Conservation (phyloP, 2,329 filamentous ascomycete species). For the Aureobasidium melanogenum region DNA sequence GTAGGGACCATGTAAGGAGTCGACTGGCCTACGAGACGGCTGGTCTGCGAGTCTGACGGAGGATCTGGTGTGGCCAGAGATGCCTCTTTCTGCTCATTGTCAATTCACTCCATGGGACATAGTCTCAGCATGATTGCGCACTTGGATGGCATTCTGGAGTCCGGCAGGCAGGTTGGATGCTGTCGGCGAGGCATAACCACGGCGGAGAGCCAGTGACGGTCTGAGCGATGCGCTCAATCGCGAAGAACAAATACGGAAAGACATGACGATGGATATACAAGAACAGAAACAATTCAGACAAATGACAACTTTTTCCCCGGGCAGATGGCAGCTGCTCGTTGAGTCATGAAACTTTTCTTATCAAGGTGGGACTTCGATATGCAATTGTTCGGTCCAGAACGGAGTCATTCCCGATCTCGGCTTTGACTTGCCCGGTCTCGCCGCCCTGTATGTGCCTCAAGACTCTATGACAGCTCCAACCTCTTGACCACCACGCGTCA, state of each 20-base stretch:
- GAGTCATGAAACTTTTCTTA: slow-evolving; percentile 9
- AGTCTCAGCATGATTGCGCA: slow-evolving; percentile 16
- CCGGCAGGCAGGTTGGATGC: slow-evolving; percentile 34
- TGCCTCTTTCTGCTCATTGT: slow-evolving; percentile 35
- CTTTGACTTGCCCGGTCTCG: not conserved
- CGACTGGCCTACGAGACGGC: slow-evolving; percentile 64
- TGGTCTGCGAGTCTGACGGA: slow-evolving; percentile 61
- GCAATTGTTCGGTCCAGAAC: not conserved
- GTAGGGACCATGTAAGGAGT: slow-evolving; percentile 90
- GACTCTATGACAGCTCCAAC: not conserved
- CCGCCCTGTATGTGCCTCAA: not conserved
- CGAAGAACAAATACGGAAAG: slow-evolving; percentile 17
- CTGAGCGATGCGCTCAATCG: slow-evolving; percentile 19
- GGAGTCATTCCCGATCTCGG: not conserved
- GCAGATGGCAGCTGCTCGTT: not conserved
- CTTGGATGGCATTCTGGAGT: slow-evolving; percentile 34
- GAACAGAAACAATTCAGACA: not conserved
- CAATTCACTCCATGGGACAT: slow-evolving; percentile 7
- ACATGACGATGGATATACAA: slow-evolving; percentile 14
- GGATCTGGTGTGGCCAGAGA: slow-evolving; percentile 63
- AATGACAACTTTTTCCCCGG: not conserved
- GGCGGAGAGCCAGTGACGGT: slow-evolving; percentile 14
- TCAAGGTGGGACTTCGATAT: not conserved
- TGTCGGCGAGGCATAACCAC: slow-evolving; percentile 30
- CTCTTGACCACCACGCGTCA: not conserved